These are phyloP conservation scores for Herpotrichia juniperi DNA, from an alignment of 2,329 filamentous ascomycete genomes.

Conservation along the genomic window DNA sequence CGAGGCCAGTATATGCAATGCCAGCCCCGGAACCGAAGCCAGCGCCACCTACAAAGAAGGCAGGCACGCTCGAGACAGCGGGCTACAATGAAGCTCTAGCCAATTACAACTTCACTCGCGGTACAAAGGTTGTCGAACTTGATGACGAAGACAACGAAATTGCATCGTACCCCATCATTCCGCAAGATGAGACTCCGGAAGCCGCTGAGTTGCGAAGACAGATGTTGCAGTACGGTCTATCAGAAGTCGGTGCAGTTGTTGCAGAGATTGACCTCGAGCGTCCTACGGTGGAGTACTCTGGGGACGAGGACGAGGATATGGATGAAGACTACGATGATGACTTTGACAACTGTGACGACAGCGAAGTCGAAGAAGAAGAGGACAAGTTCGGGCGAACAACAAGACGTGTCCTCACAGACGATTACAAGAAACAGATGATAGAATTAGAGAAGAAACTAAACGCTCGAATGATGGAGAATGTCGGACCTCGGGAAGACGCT, in stretches of 20 bases:
- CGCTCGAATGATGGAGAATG: slow-evolving; percentile 61
- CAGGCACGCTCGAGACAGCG: slow-evolving; percentile 17
- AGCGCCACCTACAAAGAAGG: slow-evolving; percentile 11
- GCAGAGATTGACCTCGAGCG: slow-evolving; percentile 89
- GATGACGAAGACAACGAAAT: slow-evolving; percentile 50
- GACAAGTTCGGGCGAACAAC: slow-evolving; percentile 79
- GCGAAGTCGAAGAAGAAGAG: slow-evolving; percentile 69
- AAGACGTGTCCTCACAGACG: slow-evolving; percentile 69
- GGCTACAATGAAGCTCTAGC: slow-evolving; percentile 36
- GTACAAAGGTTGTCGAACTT: slow-evolving; percentile 50
- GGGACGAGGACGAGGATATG: slow-evolving; percentile 54
- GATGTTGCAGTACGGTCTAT: slow-evolving; percentile 89
- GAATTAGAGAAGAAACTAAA: slow-evolving; percentile 82
- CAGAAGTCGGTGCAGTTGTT: slow-evolving; percentile 88
- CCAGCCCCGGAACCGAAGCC: neutral
- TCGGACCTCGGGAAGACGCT: slow-evolving; percentile 56
- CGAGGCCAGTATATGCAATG: slow-evolving; percentile 1
- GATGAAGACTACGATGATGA: slow-evolving; percentile 54
- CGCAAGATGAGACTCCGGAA: slow-evolving; percentile 77
- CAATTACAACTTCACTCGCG: slow-evolving; percentile 35
- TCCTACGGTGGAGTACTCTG: slow-evolving; percentile 56
- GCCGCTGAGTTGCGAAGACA: slow-evolving; percentile 81
- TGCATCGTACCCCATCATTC: slow-evolving; percentile 61
- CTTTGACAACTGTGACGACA: slow-evolving; percentile 48
- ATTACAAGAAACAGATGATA: slow-evolving; percentile 82